A percentile compares a stretch with the other conserved stretches of the same genome.
phyloP scores from a whole-genome alignment of 2,329 filamentous ascomycete genomes.

The Colletotrichum sp. region DNA sequence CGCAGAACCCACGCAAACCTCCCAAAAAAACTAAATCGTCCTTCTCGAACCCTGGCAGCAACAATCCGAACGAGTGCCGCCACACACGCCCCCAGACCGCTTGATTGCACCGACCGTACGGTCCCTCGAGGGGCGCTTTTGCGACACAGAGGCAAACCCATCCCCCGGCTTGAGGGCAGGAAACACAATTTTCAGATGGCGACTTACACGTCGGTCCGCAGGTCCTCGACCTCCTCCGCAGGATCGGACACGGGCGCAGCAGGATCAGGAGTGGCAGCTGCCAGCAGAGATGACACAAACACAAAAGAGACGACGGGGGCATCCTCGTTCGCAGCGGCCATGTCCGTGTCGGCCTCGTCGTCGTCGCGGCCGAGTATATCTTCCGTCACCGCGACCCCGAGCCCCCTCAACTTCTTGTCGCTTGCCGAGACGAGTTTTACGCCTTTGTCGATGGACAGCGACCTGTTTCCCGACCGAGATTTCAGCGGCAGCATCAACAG shows the following conservation, averaged over 20 bases:
- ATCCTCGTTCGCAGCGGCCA: neutral
- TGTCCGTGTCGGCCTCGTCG: neutral
- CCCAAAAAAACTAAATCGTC: neutral
- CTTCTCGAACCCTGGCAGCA: neutral
- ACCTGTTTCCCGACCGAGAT: conserved; percentile 16
- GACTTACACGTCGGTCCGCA: conserved; percentile 12
- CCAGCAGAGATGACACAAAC: neutral
- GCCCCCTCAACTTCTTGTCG: conserved; percentile 22
- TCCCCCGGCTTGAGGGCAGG: neutral
- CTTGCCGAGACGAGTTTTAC: conserved; percentile 32
- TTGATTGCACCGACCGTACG: neutral
- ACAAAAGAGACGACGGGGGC: conserved; percentile 7
- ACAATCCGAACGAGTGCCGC: neutral
- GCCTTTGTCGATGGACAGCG: conserved; percentile 34
- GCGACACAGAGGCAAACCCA: neutral
- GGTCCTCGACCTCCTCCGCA: conserved; percentile 12
- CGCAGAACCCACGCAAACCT: neutral
- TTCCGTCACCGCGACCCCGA: conserved; percentile 21
- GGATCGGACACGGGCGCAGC: neutral
- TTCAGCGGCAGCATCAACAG: neutral
- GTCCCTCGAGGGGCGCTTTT: neutral
- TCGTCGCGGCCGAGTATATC: conserved; percentile 20
- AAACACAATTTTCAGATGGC: neutral
- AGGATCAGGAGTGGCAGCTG: neutral
- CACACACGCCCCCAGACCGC: neutral